These are phyloP conservation scores for Paecilomyces sp. DNA, from an alignment of 2,329 filamentous ascomycete genomes.

Conservation along the genomic window DNA sequence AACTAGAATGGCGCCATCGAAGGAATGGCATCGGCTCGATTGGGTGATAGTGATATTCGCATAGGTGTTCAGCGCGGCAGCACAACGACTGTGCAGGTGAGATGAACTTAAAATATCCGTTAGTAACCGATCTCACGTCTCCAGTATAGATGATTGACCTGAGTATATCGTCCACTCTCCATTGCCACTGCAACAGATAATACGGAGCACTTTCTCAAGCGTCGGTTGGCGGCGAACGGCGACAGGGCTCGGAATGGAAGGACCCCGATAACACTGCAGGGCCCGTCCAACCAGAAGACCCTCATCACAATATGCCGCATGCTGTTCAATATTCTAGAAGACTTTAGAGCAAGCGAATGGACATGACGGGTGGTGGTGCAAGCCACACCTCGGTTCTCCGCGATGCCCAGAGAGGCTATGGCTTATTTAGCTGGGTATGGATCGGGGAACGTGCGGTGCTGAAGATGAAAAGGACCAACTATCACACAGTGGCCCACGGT, in stretches of 20 bases:
- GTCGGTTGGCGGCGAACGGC: not conserved
- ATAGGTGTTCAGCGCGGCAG: conserved; percentile 39
- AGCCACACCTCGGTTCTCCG: not conserved
- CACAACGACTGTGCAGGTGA: not conserved
- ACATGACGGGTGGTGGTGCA: not conserved
- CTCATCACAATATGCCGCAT: not conserved
- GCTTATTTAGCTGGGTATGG: not conserved
- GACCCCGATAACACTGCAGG: not conserved
- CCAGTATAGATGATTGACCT: too few relatives aligned
- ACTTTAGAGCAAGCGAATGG: not conserved
- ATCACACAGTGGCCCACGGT: not conserved
- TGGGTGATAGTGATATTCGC: conserved; percentile 48
- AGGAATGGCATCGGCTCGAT: conserved; percentile 36
- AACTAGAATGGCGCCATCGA: conserved; percentile 42
- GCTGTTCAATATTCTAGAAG: not conserved
- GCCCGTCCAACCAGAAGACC: not conserved
- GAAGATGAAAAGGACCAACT: not conserved
- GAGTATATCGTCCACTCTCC: not conserved
- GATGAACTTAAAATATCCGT: not conserved
- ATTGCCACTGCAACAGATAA: not conserved
- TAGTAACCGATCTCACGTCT: not conserved
- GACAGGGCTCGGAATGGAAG: not conserved
- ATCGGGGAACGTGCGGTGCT: not conserved
- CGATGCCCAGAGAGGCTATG: not conserved
- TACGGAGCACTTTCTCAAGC: not conserved